Base-by-base conservation (phyloP, 2,329 filamentous ascomycete species). In the Talaromyces sp. region DNA sequence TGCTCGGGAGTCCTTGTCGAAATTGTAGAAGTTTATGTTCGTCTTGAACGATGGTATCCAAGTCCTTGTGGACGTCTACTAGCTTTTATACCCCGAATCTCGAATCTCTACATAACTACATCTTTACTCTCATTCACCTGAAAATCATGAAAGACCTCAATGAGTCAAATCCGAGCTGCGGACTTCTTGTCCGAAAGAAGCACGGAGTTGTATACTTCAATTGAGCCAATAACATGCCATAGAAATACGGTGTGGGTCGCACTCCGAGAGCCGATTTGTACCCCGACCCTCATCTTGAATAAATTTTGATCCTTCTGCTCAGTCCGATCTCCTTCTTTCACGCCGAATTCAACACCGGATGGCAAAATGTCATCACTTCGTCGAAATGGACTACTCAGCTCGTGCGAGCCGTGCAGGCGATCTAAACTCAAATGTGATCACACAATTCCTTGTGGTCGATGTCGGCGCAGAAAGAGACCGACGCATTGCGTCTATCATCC, bases 341-440 rank as follows among this genome's bases (percentile, higher is more conserved):
- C 27, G 6, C 27, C 43, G 45, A 31, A 51, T 38, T 40, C 7
- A 56, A 38, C 31, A n/a, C 31, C 53, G 31, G 11, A 15, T 11
- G 11, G n/a, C n/a, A 56, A 8, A 13, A 63, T 66, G 64, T 66
- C 60, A 5, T 43, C 53, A 4, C 59, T 51, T 15, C 75, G 76
- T 49, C 74, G 73, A 43, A 78, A 78, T 70, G 75, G 76, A 13
- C 68, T 74, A n/a, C 68, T 74, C 11, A 75, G 76, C 56, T 78
- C 76, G 10, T 78, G 76, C 59, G 75, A 78, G 67, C 75, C 76
- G 17, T 78, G 76, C 65, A 73, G 76, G 38, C 75, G 75, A 66
- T 73, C 75, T 17, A 78, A 78, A 65, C 69, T 77, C 54, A 74
- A 72, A 59, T 78, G 76, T 65, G 75, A 77, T 58, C 76, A 78